Percentiles rank a stretch among this genome's conserved stretches.
Evolutionary conservation across 768 basidiomycete genomes (phyloP).

Genomic region (Mycena vitilis): DNA sequence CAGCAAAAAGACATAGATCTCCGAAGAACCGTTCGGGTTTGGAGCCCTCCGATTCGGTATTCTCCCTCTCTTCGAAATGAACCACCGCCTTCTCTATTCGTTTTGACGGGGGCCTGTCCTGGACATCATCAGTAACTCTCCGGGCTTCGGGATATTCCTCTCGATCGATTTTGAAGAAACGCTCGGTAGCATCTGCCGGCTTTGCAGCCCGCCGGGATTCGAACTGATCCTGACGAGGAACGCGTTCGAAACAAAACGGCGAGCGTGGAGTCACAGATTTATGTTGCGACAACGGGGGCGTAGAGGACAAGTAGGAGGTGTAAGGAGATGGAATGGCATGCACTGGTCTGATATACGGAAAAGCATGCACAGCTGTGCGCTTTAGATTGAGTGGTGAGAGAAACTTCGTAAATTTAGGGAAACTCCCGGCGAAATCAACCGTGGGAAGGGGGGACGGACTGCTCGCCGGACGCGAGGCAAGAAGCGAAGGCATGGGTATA

Average conservation of each 20-base stretch:
- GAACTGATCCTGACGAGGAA: neutral
- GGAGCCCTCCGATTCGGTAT: neutral
- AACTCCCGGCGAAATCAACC: neutral
- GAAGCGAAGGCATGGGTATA: neutral
- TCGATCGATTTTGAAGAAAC: conserved; percentile 6
- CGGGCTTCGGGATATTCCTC: neutral
- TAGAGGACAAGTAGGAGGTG: neutral
- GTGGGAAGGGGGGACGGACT: neutral
- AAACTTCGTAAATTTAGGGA: conserved; percentile 20
- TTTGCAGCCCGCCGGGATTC: neutral
- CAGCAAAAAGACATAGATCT: conserved; percentile 26
- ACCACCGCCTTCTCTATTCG: neutral
- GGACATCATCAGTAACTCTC: neutral
- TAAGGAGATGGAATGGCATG: neutral
- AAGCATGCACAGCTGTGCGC: neutral
- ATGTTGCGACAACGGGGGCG: neutral
- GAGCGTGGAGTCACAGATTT: neutral
- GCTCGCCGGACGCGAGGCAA: neutral
- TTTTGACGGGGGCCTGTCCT: neutral
- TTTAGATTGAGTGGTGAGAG: neutral
- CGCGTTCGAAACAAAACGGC: neutral
- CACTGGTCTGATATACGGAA: neutral
- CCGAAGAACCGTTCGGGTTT: conserved; percentile 14
- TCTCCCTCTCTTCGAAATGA: neutral
- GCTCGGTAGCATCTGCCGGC: neutral